These are phyloP conservation scores for Oxalis stricta DNA, from an alignment of 441 rosid genomes.

Conservation along the genomic window DNA sequence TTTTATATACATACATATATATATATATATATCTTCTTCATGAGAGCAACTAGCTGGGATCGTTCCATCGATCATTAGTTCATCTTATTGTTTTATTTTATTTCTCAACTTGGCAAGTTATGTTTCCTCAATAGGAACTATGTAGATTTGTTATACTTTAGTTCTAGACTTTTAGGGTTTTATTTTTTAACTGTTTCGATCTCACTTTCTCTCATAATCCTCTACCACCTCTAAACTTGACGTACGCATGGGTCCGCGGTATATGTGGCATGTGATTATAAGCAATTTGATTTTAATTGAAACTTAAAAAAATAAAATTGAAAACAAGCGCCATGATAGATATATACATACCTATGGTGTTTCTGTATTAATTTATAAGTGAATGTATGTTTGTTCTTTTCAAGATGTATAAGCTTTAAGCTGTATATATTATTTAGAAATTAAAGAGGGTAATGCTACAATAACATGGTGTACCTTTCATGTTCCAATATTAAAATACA, in stretches of 20 bases:
- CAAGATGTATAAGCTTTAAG: too few species aligned
- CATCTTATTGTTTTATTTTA: constrained; percentile 5
- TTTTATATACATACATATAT: background rate
- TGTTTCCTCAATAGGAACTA: constrained; percentile 12
- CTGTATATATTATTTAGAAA: too few species aligned
- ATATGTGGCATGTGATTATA: background rate
- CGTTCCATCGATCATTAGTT: constrained; percentile 13
- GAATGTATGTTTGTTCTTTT: background rate
- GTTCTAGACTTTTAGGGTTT: background rate
- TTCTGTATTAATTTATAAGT: too few species aligned
- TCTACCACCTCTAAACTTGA: constrained; percentile 9
- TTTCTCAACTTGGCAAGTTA: constrained; percentile 11
- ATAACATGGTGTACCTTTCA: too few species aligned
- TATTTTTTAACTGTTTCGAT: too few species aligned
- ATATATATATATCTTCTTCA: background rate
- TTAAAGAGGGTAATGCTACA: too few species aligned
- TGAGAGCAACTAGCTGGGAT: constrained; percentile 4
- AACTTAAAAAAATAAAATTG: constrained; percentile 4
- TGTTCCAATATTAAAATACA: too few species aligned
- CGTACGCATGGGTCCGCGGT: constrained; percentile 19
- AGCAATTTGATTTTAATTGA: constrained; percentile 1
- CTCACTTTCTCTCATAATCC: constrained; percentile 17
- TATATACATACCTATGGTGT: constrained; percentile 10
- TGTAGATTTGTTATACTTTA: too few species aligned
- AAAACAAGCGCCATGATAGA: too few species aligned